Evolutionary conservation across 1,284 basidiomycete genomes (phyloP), one percentile per base, ranked within the genome.

Genomic region (Psilocybe mexicana): DNA sequence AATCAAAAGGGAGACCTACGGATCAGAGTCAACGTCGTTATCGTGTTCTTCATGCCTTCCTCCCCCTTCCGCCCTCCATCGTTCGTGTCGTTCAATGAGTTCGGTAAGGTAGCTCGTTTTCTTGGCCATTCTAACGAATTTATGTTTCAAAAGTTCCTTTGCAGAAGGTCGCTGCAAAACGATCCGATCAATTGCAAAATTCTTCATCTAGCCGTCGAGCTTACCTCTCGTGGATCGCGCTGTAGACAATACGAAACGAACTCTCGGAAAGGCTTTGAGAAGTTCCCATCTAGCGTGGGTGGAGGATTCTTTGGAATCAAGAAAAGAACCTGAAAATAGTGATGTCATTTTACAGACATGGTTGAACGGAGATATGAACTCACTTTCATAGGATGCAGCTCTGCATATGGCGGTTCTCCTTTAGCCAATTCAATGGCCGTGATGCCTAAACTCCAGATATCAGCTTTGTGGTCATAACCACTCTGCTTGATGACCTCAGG

Each of bases 401-500:
- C 95, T 1, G 96, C 95, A 69, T 98, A 98, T 2, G 96, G 96
- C 23, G 96, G 96, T 70, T 98, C 96, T 43, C 96, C 96, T 74
- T 92, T 95, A 1, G 96, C 96, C 64, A 99, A 80, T 74, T 99
- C 96, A 66, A 99, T 98, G 10, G 95, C 94, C 3, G 96, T 98
- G 71, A 99, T 99, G 4, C 93, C 94, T 64, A 96, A 76, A 72
- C 90, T 93, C 95, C 95, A 97, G 52, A 99, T 98, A 73, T 99
- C 96, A 10, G 96, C 96, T 71, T 98, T 98, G 74, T 96, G 92
- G 69, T 98, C 96, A 73, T 99, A 99, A 6, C 97, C 97, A 61
- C 93, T 96, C 76, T 99, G 96, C 75, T 98, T 98, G 80, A 99
- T 98, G 24, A 99, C 96, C 72, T 99, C 96, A 6, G 96, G 96